Evolutionary conservation across 1,139 yeast species (phyloP), one percentile per base, ranked within the genome.

Genomic region (Taphrina deformans): DNA sequence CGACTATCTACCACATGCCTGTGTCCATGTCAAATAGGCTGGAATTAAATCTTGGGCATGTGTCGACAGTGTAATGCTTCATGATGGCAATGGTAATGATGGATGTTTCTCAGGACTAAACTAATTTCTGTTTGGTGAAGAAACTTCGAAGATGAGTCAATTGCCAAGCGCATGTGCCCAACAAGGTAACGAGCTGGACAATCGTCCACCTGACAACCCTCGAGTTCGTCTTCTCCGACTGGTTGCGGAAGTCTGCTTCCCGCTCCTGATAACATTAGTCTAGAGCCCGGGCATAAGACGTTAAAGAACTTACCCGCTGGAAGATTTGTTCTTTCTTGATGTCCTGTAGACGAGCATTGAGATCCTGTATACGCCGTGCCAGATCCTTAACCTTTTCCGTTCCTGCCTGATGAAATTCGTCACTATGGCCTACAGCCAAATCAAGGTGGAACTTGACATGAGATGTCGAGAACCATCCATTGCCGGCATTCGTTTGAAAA

Each of bases 81-180:
- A n/a, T n/a, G n/a, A n/a, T n/a, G n/a, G n/a, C n/a, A n/a, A n/a
- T n/a, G n/a, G n/a, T n/a, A n/a, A n/a, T n/a, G n/a, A n/a, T n/a
- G n/a, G n/a, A n/a, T n/a, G n/a, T n/a, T n/a, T n/a, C n/a, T n/a
- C 18, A 40, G 9, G 5, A 6, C 73, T 78, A 85, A 63, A 85
- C 84, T 41, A 85, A 80, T 73, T 85, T 85, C 73, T 84, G 87
- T 75, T 86, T 86, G 65, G 84, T 82, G 72, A 86, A 86, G 77
- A 86, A 85, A 21, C 85, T 77, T 71, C 84, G 82, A 67, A 86
- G 77, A 67, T 85, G 87, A 68, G 81, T 78, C 73, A 86, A 74
- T 76, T 88, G 93, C 86, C 90, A 87, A 41, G 83, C 79, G 70
- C 92, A 85, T 16, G 87, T 82, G 26, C 77, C 77, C 26, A 83